Conservation (phyloP, 345 rosid species). For the Ceriops tagal region DNA sequence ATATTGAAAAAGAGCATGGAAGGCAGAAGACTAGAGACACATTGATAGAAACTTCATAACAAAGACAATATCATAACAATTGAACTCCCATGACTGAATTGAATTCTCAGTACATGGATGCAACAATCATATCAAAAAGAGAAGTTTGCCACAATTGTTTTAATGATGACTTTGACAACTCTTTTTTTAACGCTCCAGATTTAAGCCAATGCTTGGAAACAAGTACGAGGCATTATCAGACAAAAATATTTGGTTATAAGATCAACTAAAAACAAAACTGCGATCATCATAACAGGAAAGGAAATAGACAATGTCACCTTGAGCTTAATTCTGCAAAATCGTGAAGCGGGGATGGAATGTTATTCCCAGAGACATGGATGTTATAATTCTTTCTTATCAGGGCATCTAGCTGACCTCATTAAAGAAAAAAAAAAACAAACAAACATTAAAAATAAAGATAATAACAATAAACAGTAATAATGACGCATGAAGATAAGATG, state of each 20-base stretch:
- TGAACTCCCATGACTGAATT: too few relatives aligned
- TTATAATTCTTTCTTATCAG: conserved; percentile 58
- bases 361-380: conserved; percentile 78
- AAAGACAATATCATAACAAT: too few relatives aligned
- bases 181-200: too few relatives aligned
- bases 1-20: neutral
- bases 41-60: neutral
- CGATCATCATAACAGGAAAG: conserved; percentile 5
- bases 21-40: neutral
- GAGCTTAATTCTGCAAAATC: conserved; percentile 60
- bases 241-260: neutral
- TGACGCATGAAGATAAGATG: neutral
- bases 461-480: neutral
- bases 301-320: conserved; percentile 38
- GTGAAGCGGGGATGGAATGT: conserved; percentile 70
- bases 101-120: too few relatives aligned
- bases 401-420: conserved; percentile 55
- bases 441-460: neutral
- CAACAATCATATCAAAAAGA: too few relatives aligned
- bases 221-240: neutral
- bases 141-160: too few relatives aligned
- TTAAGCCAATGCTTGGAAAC: too few relatives aligned
- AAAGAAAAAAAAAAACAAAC: conserved; percentile 6
- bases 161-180: too few relatives aligned
- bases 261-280: neutral